phyloP scores from a whole-genome alignment of 179 eudicot species.

The Corrigiola litoralis region DNA sequence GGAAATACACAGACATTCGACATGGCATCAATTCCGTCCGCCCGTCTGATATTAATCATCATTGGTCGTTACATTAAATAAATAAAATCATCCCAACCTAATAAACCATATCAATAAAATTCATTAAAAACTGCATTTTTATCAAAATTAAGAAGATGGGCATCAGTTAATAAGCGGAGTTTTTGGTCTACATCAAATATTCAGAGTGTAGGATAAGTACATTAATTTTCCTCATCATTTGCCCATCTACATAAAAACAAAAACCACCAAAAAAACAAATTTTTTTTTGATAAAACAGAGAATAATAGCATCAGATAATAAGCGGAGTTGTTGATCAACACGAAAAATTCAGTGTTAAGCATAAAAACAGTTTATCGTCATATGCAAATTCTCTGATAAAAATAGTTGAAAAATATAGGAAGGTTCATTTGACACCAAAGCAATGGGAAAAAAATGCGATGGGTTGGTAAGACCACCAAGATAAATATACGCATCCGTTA shows the following conservation, averaged over 20 bases:
- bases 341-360: slow-evolving; percentile 45
- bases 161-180: slow-evolving; percentile 61
- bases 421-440: slow-evolving; percentile 69
- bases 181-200: slow-evolving; percentile 32
- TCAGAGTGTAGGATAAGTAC: slow-evolving; percentile 25
- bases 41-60: slow-evolving; percentile 27
- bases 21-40: slow-evolving; percentile 32
- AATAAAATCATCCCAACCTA: background rate
- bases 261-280: background rate
- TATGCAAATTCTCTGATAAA: slow-evolving; percentile 13
- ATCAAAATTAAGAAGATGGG: background rate
- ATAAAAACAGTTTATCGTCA: slow-evolving; percentile 36
- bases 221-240: slow-evolving; percentile 12
- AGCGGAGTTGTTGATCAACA: slow-evolving; percentile 34
- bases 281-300: background rate
- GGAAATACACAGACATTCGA: slow-evolving; percentile 23
- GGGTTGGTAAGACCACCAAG: slow-evolving; percentile 74
- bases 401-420: slow-evolving; percentile 23
- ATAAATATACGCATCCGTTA: slow-evolving; percentile 54
- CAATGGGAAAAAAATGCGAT: slow-evolving; percentile 41
- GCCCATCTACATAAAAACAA: background rate
- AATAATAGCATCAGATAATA: slow-evolving; percentile 29
- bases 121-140: too few relatives aligned
- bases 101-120: too few relatives aligned
- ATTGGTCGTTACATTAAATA: background rate